Evolutionary conservation across 2,329 filamentous ascomycete genomes (phyloP).

Genomic region (Calonectria pteridis): DNA sequence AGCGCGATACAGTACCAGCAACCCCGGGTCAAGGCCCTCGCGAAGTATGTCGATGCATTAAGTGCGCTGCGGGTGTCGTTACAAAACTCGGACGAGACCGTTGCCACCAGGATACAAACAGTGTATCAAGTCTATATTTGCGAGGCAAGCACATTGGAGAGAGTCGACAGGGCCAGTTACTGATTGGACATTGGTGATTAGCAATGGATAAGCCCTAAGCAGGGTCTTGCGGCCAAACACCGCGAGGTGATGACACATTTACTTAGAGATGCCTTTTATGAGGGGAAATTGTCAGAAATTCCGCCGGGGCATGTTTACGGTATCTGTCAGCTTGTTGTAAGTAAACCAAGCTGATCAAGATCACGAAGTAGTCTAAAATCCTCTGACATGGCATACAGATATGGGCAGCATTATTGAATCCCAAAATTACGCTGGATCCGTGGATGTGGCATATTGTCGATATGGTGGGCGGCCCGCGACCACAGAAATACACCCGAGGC

Average conservation of each 20-base stretch:
- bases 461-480: constrained; percentile 8
- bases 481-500: constrained; percentile 16
- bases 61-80: neutral
- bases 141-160: neutral
- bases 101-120: neutral
- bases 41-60: neutral
- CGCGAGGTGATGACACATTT: neutral
- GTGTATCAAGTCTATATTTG: constrained; percentile 1
- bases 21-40: neutral
- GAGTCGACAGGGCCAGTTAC: rapidly evolving
- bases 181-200: neutral
- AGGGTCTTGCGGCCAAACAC: neutral
- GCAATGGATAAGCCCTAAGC: neutral
- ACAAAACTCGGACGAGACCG: neutral
- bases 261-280: neutral
- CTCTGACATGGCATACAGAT: constrained; percentile 4
- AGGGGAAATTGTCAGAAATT: neutral
- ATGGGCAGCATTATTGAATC: constrained; percentile 22
- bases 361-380: rapidly evolving
- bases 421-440: constrained; percentile 16
- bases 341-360: rapidly evolving
- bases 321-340: neutral
- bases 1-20: neutral
- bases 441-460: constrained; percentile 31
- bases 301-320: neutral